Percentiles rank a stretch among this genome's conserved stretches.
These are phyloP conservation scores for Carex parvula DNA, from an alignment of 176 grass and related monocot species.

Conservation along the genomic window DNA sequence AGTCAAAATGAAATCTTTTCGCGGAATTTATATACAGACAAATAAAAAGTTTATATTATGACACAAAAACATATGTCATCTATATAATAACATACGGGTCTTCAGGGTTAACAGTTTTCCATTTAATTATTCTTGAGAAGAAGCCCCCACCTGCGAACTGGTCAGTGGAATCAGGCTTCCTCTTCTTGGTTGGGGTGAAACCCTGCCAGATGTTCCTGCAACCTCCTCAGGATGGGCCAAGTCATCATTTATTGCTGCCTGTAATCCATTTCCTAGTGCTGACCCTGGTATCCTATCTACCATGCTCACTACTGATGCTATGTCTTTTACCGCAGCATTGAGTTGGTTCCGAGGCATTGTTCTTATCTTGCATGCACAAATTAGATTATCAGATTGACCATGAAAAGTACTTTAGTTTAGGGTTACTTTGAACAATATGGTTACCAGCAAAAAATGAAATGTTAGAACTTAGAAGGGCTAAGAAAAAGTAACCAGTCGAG, in stretches of 20 bases:
- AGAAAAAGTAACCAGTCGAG: slow-evolving; percentile 62
- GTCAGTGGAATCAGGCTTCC: slow-evolving; percentile 51
- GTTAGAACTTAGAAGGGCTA: not conserved
- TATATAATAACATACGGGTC: not conserved
- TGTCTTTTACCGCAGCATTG: slow-evolving; percentile 65
- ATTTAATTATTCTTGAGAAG: slow-evolving; percentile 68
- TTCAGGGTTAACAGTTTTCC: slow-evolving; percentile 65
- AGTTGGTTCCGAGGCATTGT: slow-evolving; percentile 29
- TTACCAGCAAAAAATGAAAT: slow-evolving; percentile 25
- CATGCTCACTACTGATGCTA: slow-evolving; percentile 83
- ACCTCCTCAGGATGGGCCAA: slow-evolving; percentile 74
- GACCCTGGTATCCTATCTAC: slow-evolving; percentile 88
- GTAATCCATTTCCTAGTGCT: slow-evolving; percentile 87
- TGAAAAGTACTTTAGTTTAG: not conserved
- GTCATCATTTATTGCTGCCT: slow-evolving; percentile 86
- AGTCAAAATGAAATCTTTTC: not conserved
- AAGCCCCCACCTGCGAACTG: slow-evolving; percentile 55
- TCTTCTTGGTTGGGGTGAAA: slow-evolving; percentile 66
- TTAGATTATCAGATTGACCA: not conserved
- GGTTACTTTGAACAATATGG: not conserved
- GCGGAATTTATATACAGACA: not conserved
- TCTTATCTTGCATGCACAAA: slow-evolving; percentile 38
- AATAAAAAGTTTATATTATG: too few relatives aligned
- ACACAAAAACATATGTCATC: not conserved
- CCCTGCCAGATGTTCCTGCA: slow-evolving; percentile 21